Evolutionary conservation across 306 rosid species (phyloP).

Genomic region (Pterocarpus santalinus): DNA sequence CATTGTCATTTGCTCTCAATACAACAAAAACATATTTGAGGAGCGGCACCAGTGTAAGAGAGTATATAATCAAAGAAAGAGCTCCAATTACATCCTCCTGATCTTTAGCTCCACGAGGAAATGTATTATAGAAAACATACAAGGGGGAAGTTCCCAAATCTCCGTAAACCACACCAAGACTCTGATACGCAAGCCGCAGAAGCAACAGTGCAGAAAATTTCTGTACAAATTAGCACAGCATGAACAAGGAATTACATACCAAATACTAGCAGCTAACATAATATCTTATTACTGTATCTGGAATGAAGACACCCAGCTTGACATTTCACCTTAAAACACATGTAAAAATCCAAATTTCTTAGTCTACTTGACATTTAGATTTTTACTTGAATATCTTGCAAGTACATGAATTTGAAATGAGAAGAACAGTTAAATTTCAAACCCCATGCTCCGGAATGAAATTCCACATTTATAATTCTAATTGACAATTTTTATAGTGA

Average conservation of each 20-base stretch:
- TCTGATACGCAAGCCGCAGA: constrained; percentile 89
- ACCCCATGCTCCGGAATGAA: not conserved
- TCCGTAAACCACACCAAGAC: constrained; percentile 97
- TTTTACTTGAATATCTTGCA: constrained; percentile 16
- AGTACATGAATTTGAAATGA: constrained; percentile 3
- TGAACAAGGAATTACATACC: constrained; percentile 46
- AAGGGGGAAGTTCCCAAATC: constrained; percentile 98
- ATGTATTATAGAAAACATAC: constrained; percentile 92
- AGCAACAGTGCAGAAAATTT: constrained; percentile 80
- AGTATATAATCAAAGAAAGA: constrained; percentile 93
- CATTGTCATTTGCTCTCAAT: constrained; percentile 92
- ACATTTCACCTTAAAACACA: constrained; percentile 6
- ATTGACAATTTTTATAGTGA: not conserved
- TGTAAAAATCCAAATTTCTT: not conserved
- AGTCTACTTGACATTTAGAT: not conserved
- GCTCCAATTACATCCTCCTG: constrained; percentile 89
- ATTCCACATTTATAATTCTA: not conserved
- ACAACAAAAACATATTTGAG: constrained; percentile 89
- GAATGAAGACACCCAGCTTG: not conserved
- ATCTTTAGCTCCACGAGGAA: constrained; percentile 68
- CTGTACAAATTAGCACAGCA: constrained; percentile 58
- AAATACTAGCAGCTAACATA: constrained; percentile 9
- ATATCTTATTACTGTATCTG: not conserved
- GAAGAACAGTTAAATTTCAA: not conserved
- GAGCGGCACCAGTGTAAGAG: constrained; percentile 91